Conservation (phyloP, 352 stramenopile genomes). For the Phytophthora colocasiae region DNA sequence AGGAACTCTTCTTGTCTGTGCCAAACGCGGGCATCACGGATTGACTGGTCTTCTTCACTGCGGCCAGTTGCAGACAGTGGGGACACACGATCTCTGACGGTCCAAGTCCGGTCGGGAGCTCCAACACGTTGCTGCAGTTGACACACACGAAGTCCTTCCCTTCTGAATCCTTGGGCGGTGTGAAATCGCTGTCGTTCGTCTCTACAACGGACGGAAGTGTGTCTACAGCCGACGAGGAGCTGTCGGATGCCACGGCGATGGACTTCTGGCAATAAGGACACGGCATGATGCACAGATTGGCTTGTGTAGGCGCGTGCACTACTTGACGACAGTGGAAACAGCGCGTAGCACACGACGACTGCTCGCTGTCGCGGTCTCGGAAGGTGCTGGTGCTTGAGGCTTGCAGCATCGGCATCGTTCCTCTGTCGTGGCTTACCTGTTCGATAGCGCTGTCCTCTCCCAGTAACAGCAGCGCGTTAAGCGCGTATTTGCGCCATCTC, state of each 20-base stretch:
- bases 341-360: slow-evolving; percentile 41
- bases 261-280: slow-evolving; percentile 60
- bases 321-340: slow-evolving; percentile 69
- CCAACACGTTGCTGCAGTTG: slow-evolving; percentile 64
- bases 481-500: slow-evolving; percentile 43
- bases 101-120: slow-evolving; percentile 51
- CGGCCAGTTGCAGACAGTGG: slow-evolving; percentile 66
- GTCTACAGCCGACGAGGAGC: slow-evolving; percentile 35
- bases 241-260: slow-evolving; percentile 44
- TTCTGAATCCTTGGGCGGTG: slow-evolving; percentile 6
- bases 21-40: slow-evolving; percentile 34
- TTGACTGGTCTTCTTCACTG: slow-evolving; percentile 49
- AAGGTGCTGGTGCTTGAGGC: slow-evolving; percentile 20
- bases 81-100: slow-evolving; percentile 69
- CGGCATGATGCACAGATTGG: slow-evolving; percentile 38
- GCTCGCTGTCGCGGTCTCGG: slow-evolving; percentile 27
- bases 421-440: slow-evolving; percentile 30
- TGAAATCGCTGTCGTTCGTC: slow-evolving; percentile 12
- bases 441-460: slow-evolving; percentile 55
- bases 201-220: slow-evolving; percentile 41
- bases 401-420: slow-evolving; percentile 22
- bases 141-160: slow-evolving; percentile 53
- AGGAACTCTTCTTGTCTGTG: slow-evolving; percentile 37
- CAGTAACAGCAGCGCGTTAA: slow-evolving; percentile 54
- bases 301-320: slow-evolving; percentile 44